Conservation (phyloP, 352 stramenopile species). For the Pythium brassicae region DNA sequence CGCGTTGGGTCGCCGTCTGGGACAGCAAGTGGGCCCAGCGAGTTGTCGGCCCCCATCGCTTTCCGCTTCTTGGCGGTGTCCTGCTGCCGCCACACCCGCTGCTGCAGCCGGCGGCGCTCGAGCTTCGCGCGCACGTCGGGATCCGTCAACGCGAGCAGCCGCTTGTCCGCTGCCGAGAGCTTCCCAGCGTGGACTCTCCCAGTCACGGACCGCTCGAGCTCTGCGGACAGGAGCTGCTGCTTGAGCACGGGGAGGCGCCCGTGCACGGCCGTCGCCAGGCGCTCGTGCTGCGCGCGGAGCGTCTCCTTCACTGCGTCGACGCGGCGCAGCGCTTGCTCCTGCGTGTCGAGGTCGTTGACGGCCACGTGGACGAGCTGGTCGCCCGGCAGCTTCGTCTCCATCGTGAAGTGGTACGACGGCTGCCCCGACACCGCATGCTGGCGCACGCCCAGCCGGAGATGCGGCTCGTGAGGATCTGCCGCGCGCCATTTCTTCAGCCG, state of each 20-base stretch:
- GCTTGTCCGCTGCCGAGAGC: not conserved
- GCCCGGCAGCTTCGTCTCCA: conserved; percentile 6
- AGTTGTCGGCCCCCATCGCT: not conserved
- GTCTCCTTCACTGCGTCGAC: conserved; percentile 12
- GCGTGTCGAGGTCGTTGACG: conserved; percentile 13
- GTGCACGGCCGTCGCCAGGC: not conserved
- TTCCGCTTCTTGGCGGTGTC: not conserved
- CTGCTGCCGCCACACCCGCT: not conserved
- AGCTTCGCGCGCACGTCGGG: not conserved
- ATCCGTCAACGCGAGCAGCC: not conserved
- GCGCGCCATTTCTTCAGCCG: not conserved
- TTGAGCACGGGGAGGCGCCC: not conserved
- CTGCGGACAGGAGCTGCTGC: conserved; percentile 7
- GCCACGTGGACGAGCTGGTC: conserved; percentile 12
- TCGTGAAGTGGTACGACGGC: conserved; percentile 12
- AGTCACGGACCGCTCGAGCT: not conserved
- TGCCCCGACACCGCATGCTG: conserved; percentile 4
- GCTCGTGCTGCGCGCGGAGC: conserved; percentile 6
- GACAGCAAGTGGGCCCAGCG: too few relatives aligned
- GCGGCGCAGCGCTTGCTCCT: conserved; percentile 10
- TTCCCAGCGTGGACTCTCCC: not conserved
- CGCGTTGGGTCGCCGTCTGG: too few relatives aligned
- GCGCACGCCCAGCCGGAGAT: conserved; percentile 14
- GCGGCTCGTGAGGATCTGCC: conserved; percentile 1
- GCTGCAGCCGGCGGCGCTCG: not conserved